Base-by-base conservation (phyloP, 371 early-diverging fungal genomes). In the Rhizopus sp. region DNA sequence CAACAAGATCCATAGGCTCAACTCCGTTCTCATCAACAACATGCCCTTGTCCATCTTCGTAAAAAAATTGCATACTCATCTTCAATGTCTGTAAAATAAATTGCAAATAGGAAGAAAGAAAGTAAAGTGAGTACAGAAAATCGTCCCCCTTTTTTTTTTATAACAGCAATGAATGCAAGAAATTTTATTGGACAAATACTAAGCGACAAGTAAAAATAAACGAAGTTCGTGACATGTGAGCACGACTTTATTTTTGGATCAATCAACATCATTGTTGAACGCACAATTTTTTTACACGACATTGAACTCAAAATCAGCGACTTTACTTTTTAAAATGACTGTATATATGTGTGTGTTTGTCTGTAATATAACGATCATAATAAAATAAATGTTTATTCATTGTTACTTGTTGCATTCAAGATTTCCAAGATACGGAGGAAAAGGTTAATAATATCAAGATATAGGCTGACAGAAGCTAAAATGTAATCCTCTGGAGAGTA, bases 401-500 rank as follows among this genome's bases (percentile, higher is more conserved):
- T 54, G 13, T 29, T 49, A 38, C 55, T 54, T 15, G 40, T 32
- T 31, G 54, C 38, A 31, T 56, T 53, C 33, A 89, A 64, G 41
- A 90, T 76, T 50, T 89, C 75, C 57, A 93, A 73, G 39, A 93
- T 80, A 37, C 82, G 78, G 33, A 93, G 44, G 74, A 93, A 93
- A 56, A 93, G 75, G 62, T 93, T 93, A 69, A 93, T 69, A 9
- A 93, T 59, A 62, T 93, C 93, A 53, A 93, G 73, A 62, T 93
- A 93, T 34, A 93, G 77, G 38, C 83, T 80, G 38, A 88, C 70
- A n/a, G 85, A 75, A n/a, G 88, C 92, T 51, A 85, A 56, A 15
- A 92, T 85, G 59, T 90, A 92, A 50, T 92, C 92, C 44, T 93
- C 93, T n/a, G 88, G 83, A 6, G 79, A 79, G 17, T 87, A 68